These are phyloP conservation scores for Kwoniella europaea DNA, from an alignment of 768 basidiomycete genomes.

Conservation along the genomic window DNA sequence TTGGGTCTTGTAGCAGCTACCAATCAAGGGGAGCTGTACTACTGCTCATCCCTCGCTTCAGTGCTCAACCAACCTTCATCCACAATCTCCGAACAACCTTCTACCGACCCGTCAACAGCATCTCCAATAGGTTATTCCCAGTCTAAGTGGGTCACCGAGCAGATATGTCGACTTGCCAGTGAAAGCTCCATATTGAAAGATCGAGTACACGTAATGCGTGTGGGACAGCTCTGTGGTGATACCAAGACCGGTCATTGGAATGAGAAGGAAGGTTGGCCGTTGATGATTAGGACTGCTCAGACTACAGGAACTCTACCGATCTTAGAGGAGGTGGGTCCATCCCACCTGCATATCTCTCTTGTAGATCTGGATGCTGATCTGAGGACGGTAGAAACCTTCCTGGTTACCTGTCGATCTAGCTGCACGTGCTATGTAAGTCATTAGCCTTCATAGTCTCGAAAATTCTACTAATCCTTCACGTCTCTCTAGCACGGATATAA, in stretches of 20 bases:
- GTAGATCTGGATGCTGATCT: neutral
- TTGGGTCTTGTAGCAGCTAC: slow-evolving; percentile 28
- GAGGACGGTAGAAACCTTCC: slow-evolving; percentile 58
- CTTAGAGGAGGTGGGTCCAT: slow-evolving; percentile 42
- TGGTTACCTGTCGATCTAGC: slow-evolving; percentile 67
- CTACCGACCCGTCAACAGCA: slow-evolving; percentile 46
- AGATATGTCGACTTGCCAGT: slow-evolving; percentile 41
- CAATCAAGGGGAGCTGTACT: slow-evolving; percentile 36
- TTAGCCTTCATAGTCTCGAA: neutral
- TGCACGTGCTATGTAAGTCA: slow-evolving; percentile 60
- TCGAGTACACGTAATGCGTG: slow-evolving; percentile 41
- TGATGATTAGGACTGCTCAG: slow-evolving; percentile 51
- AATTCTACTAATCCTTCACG: slow-evolving; percentile 10
- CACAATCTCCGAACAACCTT: slow-evolving; percentile 36
- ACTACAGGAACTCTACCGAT: slow-evolving; percentile 47
- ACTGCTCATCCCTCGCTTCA: slow-evolving; percentile 56
- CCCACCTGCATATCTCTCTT: neutral
- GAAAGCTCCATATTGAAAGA: slow-evolving; percentile 16
- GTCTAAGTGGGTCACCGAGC: slow-evolving; percentile 57
- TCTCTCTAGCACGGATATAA: slow-evolving; percentile 56
- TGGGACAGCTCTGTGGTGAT: slow-evolving; percentile 58
- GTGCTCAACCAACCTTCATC: slow-evolving; percentile 30
- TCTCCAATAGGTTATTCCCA: slow-evolving; percentile 55
- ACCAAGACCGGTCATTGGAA: slow-evolving; percentile 53
- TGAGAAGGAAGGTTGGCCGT: slow-evolving; percentile 57